phyloP scores from a whole-genome alignment of 2,329 filamentous ascomycete genomes.

The Monosporascus cannonballus region DNA sequence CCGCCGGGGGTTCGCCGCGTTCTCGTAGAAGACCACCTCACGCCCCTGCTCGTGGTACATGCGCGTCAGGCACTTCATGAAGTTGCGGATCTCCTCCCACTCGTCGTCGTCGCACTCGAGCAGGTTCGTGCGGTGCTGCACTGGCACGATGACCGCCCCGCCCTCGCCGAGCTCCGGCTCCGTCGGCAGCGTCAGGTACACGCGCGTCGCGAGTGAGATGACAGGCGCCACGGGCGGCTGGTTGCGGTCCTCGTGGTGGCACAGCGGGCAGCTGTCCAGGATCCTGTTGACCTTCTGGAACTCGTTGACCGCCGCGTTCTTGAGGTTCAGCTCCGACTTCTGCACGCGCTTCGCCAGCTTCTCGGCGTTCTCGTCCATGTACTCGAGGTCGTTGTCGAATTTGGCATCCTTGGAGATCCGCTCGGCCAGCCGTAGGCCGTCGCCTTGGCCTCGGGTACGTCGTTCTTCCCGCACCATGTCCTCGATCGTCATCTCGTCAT shows the following conservation, averaged over 20 bases:
- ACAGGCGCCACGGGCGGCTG: conserved; percentile 76
- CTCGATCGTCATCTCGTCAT: conserved; percentile 91
- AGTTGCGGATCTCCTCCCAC: conserved; percentile 98
- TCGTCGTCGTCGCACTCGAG: conserved; percentile 99
- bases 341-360: conserved; percentile 84
- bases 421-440: conserved; percentile 78
- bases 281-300: conserved; percentile 86
- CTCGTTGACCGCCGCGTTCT: conserved; percentile 79
- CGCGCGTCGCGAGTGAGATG: conserved; percentile 77
- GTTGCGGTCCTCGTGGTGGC: conserved; percentile 78
- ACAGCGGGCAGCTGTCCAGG: conserved; percentile 82
- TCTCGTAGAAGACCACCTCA: conserved; percentile 96
- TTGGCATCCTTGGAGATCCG: conserved; percentile 89
- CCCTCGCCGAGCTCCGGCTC: conserved; percentile 81
- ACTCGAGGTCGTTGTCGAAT: conserved; percentile 89
- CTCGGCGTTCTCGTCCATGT: conserved; percentile 92
- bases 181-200: conserved; percentile 82
- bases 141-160: conserved; percentile 81
- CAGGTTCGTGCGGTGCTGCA: conserved; percentile 80
- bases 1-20: conserved; percentile 74
- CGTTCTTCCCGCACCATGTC: conserved; percentile 97
- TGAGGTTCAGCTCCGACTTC: conserved; percentile 81
- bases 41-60: conserved; percentile 93
- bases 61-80: conserved; percentile 92
- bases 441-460: conserved; percentile 72